Percentiles rank a stretch among this genome's conserved stretches.
These are phyloP conservation scores for Kwoniella mangroviensis DNA, from an alignment of 768 basidiomycete species.

Conservation along the genomic window DNA sequence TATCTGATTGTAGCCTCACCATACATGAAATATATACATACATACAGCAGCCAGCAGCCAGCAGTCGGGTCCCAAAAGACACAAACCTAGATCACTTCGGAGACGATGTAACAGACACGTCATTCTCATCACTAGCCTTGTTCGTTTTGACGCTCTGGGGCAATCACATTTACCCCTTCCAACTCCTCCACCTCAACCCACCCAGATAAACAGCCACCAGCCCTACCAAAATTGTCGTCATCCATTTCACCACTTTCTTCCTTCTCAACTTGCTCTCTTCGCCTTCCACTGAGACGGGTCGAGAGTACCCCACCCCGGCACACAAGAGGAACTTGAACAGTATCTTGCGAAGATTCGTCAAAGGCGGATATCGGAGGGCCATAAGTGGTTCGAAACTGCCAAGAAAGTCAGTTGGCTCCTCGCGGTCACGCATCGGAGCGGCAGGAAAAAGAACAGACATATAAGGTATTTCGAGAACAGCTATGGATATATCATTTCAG, in stretches of 20 bases:
- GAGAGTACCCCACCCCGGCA: slow-evolving; percentile 18
- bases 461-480: slow-evolving; percentile 28
- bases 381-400: slow-evolving; percentile 50
- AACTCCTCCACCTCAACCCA: neutral
- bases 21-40: neutral
- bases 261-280: slow-evolving; percentile 22
- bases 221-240: neutral
- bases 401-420: neutral
- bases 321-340: slow-evolving; percentile 28
- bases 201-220: slow-evolving; percentile 3
- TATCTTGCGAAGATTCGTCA: slow-evolving; percentile 9
- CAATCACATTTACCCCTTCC: neutral
- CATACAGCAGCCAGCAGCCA: neutral
- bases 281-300: slow-evolving; percentile 34
- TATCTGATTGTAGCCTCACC: neutral
- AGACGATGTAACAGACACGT: neutral
- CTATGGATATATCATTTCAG: neutral
- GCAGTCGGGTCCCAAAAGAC: neutral
- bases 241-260: slow-evolving; percentile 23
- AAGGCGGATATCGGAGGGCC: slow-evolving; percentile 52
- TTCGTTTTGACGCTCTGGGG: no score
- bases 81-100: neutral
- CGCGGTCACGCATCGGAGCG: no score
- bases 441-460: slow-evolving; percentile 15
- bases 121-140: neutral